A percentile compares a stretch with the other conserved stretches of the same genome.
These are phyloP conservation scores for Paraglomus brasilianum DNA, from an alignment of 192 early-diverging fungal genomes.

Conservation along the genomic window DNA sequence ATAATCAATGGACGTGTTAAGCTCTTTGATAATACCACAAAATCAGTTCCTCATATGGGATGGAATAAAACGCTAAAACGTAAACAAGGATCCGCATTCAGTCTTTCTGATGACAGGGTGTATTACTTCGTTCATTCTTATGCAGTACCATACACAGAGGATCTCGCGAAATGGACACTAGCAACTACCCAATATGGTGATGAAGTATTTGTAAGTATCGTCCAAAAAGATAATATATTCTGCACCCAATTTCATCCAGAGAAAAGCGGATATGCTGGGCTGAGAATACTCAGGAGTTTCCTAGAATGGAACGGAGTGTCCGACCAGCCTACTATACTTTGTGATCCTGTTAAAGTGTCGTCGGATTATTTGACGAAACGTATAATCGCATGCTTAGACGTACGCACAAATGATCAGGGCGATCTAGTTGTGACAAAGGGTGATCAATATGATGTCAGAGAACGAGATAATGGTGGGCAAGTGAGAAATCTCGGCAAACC, in stretches of 20 bases:
- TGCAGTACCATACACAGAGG: slow-evolving; percentile 65
- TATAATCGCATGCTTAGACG: slow-evolving; percentile 96
- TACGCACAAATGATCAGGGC: slow-evolving; percentile 94
- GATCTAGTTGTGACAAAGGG: slow-evolving; percentile 99
- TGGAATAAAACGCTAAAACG: slow-evolving; percentile 74
- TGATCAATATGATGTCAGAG: slow-evolving; percentile 98
- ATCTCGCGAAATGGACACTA: slow-evolving; percentile 70
- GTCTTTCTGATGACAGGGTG: slow-evolving; percentile 49
- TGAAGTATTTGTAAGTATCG: slow-evolving; percentile 80
- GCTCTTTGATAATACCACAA: slow-evolving; percentile 64
- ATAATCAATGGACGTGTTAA: slow-evolving; percentile 72
- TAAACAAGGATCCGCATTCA: slow-evolving; percentile 29
- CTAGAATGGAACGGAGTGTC: slow-evolving; percentile 50
- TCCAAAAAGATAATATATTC: slow-evolving; percentile 86
- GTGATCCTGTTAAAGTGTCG: slow-evolving; percentile 27
- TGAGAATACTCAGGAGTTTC: slow-evolving; percentile 80
- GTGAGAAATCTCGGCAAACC: slow-evolving; percentile 98
- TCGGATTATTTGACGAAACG: slow-evolving; percentile 76
- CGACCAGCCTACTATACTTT: neutral
- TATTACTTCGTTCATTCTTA: slow-evolving; percentile 99
- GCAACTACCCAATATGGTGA: slow-evolving; percentile 87
- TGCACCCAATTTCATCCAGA: slow-evolving; percentile 99
- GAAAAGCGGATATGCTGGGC: slow-evolving; percentile 90
- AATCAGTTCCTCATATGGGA: slow-evolving; percentile 98
- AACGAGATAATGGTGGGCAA: slow-evolving; percentile 54